These are phyloP conservation scores for Powellomyces hirtus DNA, from an alignment of 192 early-diverging fungal genomes.

Conservation along the genomic window DNA sequence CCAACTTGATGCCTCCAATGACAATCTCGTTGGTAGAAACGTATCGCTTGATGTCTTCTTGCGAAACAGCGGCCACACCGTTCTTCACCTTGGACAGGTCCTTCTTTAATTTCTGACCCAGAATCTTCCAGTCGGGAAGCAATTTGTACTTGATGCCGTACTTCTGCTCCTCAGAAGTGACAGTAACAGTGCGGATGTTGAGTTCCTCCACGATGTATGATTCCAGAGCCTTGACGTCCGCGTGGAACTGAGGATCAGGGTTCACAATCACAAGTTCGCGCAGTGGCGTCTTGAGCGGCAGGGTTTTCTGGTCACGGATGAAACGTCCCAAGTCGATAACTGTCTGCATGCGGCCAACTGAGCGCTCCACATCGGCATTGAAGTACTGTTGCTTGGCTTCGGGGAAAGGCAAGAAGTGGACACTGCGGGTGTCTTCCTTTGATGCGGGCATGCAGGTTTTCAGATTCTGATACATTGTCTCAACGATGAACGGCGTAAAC, in stretches of 20 bases:
- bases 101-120: slow-evolving; percentile 89
- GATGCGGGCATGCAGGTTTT: slow-evolving; percentile 67
- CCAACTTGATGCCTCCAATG: slow-evolving; percentile 76
- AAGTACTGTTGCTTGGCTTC: slow-evolving; percentile 93
- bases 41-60: slow-evolving; percentile 80
- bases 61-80: slow-evolving; percentile 70
- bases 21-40: slow-evolving; percentile 63
- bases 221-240: slow-evolving; percentile 81
- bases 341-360: slow-evolving; percentile 90
- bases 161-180: slow-evolving; percentile 86
- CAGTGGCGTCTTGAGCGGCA: slow-evolving; percentile 93
- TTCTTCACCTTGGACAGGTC: slow-evolving; percentile 84
- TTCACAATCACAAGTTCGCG: slow-evolving; percentile 91
- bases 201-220: slow-evolving; percentile 85
- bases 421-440: slow-evolving; percentile 70
- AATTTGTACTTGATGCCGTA: slow-evolving; percentile 93
- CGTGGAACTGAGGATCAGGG: slow-evolving; percentile 80
- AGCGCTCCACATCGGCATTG: slow-evolving; percentile 91
- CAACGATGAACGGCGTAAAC: slow-evolving; percentile 96
- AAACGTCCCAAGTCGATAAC: slow-evolving; percentile 94
- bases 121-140: slow-evolving; percentile 84
- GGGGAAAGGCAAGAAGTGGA: slow-evolving; percentile 96
- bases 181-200: slow-evolving; percentile 81
- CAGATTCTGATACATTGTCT: slow-evolving; percentile 96
- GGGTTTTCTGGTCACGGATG: slow-evolving; percentile 86